phyloP scores from a whole-genome alignment of 2,329 filamentous ascomycete species.

The Ceratocystis cacaofunesta region DNA sequence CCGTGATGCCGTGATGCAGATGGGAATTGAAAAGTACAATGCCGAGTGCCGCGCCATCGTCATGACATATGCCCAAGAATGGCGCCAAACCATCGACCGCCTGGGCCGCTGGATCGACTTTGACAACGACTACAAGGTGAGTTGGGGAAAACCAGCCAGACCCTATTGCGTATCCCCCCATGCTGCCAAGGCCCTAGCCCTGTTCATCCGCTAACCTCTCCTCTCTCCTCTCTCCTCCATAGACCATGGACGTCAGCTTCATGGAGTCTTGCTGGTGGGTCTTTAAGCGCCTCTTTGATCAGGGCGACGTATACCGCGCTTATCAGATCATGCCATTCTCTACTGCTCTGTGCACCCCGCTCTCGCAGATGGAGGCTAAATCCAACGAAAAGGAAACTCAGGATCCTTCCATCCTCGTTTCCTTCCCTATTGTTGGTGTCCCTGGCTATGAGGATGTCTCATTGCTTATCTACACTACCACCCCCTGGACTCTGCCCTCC shows the following conservation, averaged over 20 bases:
- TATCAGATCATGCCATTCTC: conserved; percentile 66
- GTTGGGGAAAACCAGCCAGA: background rate
- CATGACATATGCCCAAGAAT: conserved; percentile 68
- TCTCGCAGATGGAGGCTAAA: conserved; percentile 61
- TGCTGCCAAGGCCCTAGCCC: background rate
- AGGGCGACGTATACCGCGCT: conserved; percentile 55
- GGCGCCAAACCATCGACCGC: conserved; percentile 61
- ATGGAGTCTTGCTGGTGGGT: conserved; percentile 74
- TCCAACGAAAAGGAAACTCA: conserved; percentile 65
- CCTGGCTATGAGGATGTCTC: conserved; percentile 50
- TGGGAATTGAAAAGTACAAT: conserved; percentile 74
- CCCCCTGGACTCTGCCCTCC: conserved; percentile 68
- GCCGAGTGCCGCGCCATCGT: conserved; percentile 73
- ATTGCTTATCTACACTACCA: conserved; percentile 43
- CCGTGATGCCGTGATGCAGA: conserved; percentile 62
- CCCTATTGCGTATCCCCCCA: background rate
- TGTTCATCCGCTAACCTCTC: background rate
- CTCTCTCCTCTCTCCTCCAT: background rate
- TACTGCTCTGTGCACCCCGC: conserved; percentile 55
- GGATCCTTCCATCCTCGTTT: conserved; percentile 57
- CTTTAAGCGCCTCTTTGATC: conserved; percentile 59
- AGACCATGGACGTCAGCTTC: conserved; percentile 59
- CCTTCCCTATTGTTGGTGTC: conserved; percentile 51
- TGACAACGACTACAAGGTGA: conserved; percentile 61
- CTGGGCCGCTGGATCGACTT: conserved; percentile 67